These are phyloP conservation scores for Crithidia mellificae DNA, from an alignment of 208 protist species.

Conservation along the genomic window DNA sequence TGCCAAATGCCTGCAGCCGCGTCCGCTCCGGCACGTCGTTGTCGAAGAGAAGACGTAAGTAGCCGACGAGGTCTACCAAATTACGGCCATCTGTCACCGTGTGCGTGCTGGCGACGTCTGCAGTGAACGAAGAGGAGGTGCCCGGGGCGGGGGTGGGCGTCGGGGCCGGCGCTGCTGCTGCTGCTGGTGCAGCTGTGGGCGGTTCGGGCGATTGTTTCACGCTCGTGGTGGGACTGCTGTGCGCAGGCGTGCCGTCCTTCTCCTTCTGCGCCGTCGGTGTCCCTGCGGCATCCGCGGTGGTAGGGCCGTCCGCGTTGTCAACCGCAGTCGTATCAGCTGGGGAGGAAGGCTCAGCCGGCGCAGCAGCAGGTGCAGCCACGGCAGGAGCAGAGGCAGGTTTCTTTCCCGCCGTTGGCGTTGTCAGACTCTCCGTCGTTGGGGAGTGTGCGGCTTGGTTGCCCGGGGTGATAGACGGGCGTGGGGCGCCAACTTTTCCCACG, in stretches of 20 bases:
- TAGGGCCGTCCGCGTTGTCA: too few relatives aligned
- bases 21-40: conserved; percentile 56
- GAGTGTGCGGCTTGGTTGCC: conserved; percentile 7
- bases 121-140: conserved; percentile 30
- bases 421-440: background rate
- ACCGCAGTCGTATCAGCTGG: background rate
- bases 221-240: background rate
- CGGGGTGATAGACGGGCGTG: conserved; percentile 36
- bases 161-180: background rate
- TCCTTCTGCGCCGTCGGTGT: too few relatives aligned
- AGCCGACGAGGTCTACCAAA: conserved; percentile 61
- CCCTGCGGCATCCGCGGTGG: too few relatives aligned
- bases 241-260: background rate
- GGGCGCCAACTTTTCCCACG: conserved; percentile 36
- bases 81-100: conserved; percentile 16
- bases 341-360: background rate
- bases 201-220: background rate
- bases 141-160: background rate
- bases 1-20: conserved; percentile 64
- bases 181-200: background rate
- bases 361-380: background rate
- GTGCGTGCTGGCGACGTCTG: conserved; percentile 16
- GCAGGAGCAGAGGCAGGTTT: background rate
- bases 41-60: conserved; percentile 60
- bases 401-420: background rate